phyloP scores from a whole-genome alignment of 2,329 filamentous ascomycete species.

The Pseudofabraea citricarpa region DNA sequence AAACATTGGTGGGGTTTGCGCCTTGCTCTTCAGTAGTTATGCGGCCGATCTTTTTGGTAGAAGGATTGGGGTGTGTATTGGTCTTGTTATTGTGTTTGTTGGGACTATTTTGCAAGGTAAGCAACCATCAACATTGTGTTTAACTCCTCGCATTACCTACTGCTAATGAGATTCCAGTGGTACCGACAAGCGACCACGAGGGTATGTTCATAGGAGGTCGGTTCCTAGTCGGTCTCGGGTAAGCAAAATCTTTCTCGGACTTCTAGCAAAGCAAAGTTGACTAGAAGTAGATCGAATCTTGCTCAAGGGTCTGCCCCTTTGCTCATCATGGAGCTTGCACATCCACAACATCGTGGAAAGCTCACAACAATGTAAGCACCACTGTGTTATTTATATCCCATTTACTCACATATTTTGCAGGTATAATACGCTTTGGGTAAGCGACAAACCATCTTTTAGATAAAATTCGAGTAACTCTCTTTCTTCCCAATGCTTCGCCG shows the following conservation, averaged over 20 bases:
- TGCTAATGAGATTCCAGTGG: slow-evolving; percentile 28
- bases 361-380: slow-evolving; percentile 38
- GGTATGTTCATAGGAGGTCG: slow-evolving; percentile 34
- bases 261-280: not conserved
- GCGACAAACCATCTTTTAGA: too few relatives aligned
- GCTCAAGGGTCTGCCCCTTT: slow-evolving; percentile 11
- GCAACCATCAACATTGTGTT: slow-evolving; percentile 27
- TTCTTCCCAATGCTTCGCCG: too few relatives aligned
- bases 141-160: not conserved
- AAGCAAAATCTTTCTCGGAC: not conserved
- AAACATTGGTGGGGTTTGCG: slow-evolving; percentile 37
- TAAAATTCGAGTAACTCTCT: too few relatives aligned
- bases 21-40: slow-evolving; percentile 38
- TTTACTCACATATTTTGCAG: too few relatives aligned
- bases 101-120: slow-evolving; percentile 32
- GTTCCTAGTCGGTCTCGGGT: slow-evolving; percentile 24
- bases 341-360: slow-evolving; percentile 39
- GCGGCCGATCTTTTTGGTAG: slow-evolving; percentile 38
- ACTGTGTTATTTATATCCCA: too few relatives aligned
- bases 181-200: slow-evolving; percentile 29
- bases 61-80: slow-evolving; percentile 36
- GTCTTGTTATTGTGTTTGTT: slow-evolving; percentile 34
- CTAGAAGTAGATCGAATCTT: slow-evolving; percentile 3
- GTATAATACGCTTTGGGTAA: slow-evolving; percentile 30
- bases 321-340: slow-evolving; percentile 36